phyloP scores from a whole-genome alignment of 805 yeast genomes.

The Pichia ethanolica region DNA sequence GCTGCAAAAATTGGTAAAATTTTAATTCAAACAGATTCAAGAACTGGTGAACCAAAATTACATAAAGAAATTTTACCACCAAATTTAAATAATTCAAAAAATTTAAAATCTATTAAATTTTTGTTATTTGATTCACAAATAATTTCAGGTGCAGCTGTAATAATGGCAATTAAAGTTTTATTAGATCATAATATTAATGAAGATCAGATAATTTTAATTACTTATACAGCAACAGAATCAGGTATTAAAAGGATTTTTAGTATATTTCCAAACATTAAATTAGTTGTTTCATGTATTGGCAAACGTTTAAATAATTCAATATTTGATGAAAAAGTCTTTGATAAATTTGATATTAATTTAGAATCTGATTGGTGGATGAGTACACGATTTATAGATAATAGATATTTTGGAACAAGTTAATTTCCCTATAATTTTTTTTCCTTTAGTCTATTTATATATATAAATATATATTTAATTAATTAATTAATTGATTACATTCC shows the following conservation, averaged over 20 bases:
- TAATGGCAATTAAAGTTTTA: slow-evolving; percentile 87
- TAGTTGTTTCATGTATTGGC: slow-evolving; percentile 65
- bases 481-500: slow-evolving; percentile 32
- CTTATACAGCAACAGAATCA: slow-evolving; percentile 69
- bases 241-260: slow-evolving; percentile 66
- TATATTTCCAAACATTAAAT: slow-evolving; percentile 64
- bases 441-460: not conserved
- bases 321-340: slow-evolving; percentile 24
- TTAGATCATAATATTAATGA: slow-evolving; percentile 68
- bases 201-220: slow-evolving; percentile 57
- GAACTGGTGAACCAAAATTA: slow-evolving; percentile 90
- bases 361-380: slow-evolving; percentile 50
- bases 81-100: not conserved
- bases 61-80: slow-evolving; percentile 72
- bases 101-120: slow-evolving; percentile 32
- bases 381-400: slow-evolving; percentile 62
- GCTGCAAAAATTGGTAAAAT: slow-evolving; percentile 76
- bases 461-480: too few relatives aligned
- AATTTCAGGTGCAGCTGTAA: slow-evolving; percentile 87
- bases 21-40: slow-evolving; percentile 78
- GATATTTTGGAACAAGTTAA: slow-evolving; percentile 62
- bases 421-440: not conserved
- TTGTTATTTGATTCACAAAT: slow-evolving; percentile 81
- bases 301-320: slow-evolving; percentile 15
- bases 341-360: not conserved